Conservation (phyloP, 768 basidiomycete species). For the Kwoniella shandongensis region DNA sequence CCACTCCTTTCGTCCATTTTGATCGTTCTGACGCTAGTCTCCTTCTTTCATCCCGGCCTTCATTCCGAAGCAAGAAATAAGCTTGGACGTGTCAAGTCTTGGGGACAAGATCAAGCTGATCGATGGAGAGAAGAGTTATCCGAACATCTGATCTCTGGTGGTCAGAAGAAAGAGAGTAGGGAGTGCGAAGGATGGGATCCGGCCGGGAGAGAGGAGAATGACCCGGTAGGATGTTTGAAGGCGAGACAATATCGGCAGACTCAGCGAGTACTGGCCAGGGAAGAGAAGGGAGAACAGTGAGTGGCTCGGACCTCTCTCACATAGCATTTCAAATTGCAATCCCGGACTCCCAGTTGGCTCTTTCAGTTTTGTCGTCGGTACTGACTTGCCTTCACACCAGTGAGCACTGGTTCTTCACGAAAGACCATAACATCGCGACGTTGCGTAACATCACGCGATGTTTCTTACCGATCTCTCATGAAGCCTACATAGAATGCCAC, state of each 20-base stretch:
- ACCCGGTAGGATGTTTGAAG: conserved; percentile 36
- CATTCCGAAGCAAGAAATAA: neutral
- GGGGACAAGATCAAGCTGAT: neutral
- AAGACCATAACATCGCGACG: conserved; percentile 27
- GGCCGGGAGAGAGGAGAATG: conserved; percentile 7
- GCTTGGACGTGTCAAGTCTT: neutral
- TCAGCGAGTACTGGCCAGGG: conserved; percentile 32
- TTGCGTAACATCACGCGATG: conserved; percentile 26
- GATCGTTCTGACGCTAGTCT: neutral
- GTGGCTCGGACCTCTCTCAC: too few relatives aligned
- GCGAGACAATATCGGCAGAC: conserved; percentile 45
- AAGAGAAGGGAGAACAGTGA: conserved; percentile 35
- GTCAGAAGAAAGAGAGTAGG: conserved; percentile 4
- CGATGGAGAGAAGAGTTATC: neutral
- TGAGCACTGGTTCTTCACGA: conserved; percentile 37
- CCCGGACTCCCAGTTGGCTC: too few relatives aligned
- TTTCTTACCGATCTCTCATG: conserved; percentile 28
- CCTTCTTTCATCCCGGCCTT: neutral
- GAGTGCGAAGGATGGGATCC: conserved; percentile 38
- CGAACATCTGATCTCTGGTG: neutral
- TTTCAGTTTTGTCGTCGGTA: too few relatives aligned
- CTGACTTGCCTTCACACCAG: too few relatives aligned
- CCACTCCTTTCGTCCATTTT: too few relatives aligned
- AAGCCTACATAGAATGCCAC: conserved; percentile 24
- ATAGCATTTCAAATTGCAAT: too few relatives aligned